phyloP scores from a whole-genome alignment of 78 protist genomes.

The Dictyostelium discoideum region dicty_2.7 NC_007090.3:3444501-3445000 shows the following conservation, averaged over 20 bases:
- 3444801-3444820: background rate
- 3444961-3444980: background rate
- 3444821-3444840: background rate
- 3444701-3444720: background rate
- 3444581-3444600: too few relatives aligned
- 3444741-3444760: background rate
- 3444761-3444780: background rate
- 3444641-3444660: too few relatives aligned
- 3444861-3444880: background rate
- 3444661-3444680: background rate
- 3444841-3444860: background rate
- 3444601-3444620: too few relatives aligned
- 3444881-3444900: background rate
- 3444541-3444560: too few relatives aligned
- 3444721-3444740: background rate
- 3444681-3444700: too few relatives aligned
- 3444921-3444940: background rate
- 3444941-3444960: background rate
- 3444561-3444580: too few relatives aligned
- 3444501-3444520: background rate
- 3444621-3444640: background rate
- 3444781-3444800: background rate
- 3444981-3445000: background rate
- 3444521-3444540: background rate
- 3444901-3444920: background rate